Evolutionary conservation across 2,329 filamentous ascomycete genomes (phyloP).

Genomic region (Sporothrix protearum): DNA sequence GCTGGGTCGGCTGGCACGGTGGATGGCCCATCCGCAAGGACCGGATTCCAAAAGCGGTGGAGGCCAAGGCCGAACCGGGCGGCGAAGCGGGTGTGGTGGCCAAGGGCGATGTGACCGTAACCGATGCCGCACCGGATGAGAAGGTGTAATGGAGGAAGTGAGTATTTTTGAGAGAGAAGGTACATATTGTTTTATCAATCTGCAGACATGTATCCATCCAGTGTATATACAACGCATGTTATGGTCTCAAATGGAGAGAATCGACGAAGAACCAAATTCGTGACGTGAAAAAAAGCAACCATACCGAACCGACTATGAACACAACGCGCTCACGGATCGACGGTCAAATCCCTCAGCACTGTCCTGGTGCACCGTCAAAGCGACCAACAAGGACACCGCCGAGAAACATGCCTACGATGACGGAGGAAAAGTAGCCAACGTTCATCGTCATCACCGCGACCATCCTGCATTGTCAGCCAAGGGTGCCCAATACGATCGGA

Average conservation of each 20-base stretch:
- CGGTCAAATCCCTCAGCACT: not conserved
- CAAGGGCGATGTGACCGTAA: not conserved
- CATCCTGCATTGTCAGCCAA: conserved; percentile 59
- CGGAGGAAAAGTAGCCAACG: conserved; percentile 73
- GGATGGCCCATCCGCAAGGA: conserved; percentile 39
- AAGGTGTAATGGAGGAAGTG: not conserved
- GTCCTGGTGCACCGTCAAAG: not conserved
- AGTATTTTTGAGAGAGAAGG: not conserved
- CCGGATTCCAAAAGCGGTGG: not conserved
- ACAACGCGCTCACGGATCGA: not conserved
- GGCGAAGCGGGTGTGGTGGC: conserved; percentile 1
- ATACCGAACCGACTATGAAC: too few relatives aligned
- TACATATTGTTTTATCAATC: not conserved
- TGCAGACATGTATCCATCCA: not conserved
- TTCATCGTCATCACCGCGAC: conserved; percentile 85
- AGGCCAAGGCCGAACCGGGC: not conserved
- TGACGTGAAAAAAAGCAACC: not conserved
- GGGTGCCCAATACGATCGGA: not conserved
- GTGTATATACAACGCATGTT: not conserved
- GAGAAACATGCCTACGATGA: conserved; percentile 54
- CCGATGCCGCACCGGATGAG: not conserved
- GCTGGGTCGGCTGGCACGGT: conserved; percentile 44
- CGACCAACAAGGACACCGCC: conserved; percentile 8
- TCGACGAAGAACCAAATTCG: too few relatives aligned
- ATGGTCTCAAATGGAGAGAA: not conserved